A percentile compares a stretch with the other conserved stretches of the same genome.
Evolutionary conservation across 495 filamentous ascomycete genomes (phyloP).

Genomic region (Rostrohypoxylon terebratum): DNA sequence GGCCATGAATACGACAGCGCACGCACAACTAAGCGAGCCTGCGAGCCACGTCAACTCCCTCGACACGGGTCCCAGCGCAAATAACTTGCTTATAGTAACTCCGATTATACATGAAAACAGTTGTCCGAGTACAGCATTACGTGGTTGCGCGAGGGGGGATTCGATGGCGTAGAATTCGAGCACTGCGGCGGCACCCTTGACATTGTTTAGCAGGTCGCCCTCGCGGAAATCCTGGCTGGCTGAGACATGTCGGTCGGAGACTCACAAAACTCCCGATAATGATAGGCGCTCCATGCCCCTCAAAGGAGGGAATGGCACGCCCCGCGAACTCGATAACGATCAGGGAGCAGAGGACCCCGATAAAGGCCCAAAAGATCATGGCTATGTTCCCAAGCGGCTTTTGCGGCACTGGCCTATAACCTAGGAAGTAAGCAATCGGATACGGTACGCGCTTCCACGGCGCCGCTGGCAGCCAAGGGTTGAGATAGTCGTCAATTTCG

Average conservation of each 20-base stretch:
- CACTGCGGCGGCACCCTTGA: constrained; percentile 78
- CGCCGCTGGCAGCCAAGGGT: constrained; percentile 68
- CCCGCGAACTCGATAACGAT: constrained; percentile 60
- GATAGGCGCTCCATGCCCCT: constrained; percentile 55
- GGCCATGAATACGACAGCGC: constrained; percentile 77
- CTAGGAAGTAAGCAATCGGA: constrained; percentile 64
- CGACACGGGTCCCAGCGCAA: constrained; percentile 68
- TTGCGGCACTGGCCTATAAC: constrained; percentile 56
- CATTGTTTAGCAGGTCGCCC: constrained; percentile 14
- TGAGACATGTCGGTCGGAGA: constrained; percentile 12
- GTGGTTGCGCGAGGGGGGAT: constrained; percentile 87
- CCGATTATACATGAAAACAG: constrained; percentile 74
- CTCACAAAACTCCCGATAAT: constrained; percentile 66
- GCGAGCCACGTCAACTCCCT: constrained; percentile 71
- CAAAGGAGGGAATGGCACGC: constrained; percentile 53
- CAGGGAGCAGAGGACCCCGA: constrained; percentile 62
- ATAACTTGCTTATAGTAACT: constrained; percentile 76
- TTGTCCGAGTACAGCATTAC: constrained; percentile 80
- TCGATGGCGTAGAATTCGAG: constrained; percentile 78
- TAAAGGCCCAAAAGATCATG: constrained; percentile 63
- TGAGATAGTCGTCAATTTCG: constrained; percentile 74
- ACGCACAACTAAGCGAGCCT: constrained; percentile 75
- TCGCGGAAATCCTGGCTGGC: neutral
- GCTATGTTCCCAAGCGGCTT: constrained; percentile 61
- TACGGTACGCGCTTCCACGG: constrained; percentile 59